A percentile compares a stretch with the other conserved stretches of the same genome.
phyloP scores from a whole-genome alignment of 257 asterid genomes.

The Lavandula angustifolia region DNA sequence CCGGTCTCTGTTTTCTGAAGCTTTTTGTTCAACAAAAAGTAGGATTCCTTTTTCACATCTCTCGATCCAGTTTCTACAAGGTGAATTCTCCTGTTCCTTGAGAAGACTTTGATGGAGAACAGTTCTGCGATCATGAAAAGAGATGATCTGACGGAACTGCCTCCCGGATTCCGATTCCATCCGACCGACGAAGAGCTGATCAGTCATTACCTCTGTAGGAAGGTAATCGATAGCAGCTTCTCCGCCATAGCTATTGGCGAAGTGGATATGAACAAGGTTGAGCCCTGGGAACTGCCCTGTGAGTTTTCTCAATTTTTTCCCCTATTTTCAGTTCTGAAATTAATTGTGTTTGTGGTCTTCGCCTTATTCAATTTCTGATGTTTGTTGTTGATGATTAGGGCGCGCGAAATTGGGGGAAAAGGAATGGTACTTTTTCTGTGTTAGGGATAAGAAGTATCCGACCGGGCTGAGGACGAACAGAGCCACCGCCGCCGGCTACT shows the following conservation, averaged over 20 bases:
- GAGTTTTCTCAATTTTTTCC: constrained; percentile 25
- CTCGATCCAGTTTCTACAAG: constrained; percentile 8
- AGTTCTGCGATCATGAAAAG: constrained; percentile 29
- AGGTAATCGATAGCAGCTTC: constrained; percentile 50
- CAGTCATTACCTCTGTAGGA: constrained; percentile 61
- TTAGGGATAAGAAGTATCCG: constrained; percentile 76
- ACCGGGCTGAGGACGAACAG: constrained; percentile 81
- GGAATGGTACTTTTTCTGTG: constrained; percentile 88
- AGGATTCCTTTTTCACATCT: background rate
- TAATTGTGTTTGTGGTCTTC: background rate
- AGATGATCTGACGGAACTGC: constrained; percentile 61
- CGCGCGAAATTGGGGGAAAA: constrained; percentile 75
- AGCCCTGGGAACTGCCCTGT: constrained; percentile 95
- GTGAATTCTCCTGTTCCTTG: constrained; percentile 16
- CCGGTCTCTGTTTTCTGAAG: constrained; percentile 6
- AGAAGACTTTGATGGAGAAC: constrained; percentile 46
- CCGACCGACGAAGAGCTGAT: constrained; percentile 88
- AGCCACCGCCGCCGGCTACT: constrained; percentile 79
- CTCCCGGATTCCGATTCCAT: constrained; percentile 87
- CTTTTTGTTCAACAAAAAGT: background rate
- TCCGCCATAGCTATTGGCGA: constrained; percentile 63
- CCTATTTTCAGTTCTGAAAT: background rate
- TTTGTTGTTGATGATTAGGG: constrained; percentile 39
- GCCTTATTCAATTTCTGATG: background rate
- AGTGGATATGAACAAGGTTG: constrained; percentile 81